phyloP scores from a whole-genome alignment of 2,329 filamentous ascomycete species.

The Scytalidium sp. region DNA sequence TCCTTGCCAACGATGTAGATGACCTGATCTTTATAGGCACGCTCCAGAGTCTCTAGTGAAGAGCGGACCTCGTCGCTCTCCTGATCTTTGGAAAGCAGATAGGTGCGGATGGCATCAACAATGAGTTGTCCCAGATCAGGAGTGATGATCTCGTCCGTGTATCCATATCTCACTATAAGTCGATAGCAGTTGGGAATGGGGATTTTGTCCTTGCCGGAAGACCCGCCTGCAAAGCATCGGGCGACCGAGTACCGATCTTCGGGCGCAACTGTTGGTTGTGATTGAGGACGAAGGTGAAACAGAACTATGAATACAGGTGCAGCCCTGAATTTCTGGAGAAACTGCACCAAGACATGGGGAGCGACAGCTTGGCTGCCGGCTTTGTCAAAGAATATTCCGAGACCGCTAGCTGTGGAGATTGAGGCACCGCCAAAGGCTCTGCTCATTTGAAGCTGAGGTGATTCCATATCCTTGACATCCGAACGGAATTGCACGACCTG shows the following conservation, averaged over 20 bases:
- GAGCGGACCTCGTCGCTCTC: too few relatives aligned
- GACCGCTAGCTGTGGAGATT: conserved; percentile 50
- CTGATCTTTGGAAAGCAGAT: too few relatives aligned
- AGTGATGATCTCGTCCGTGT: conserved; percentile 68
- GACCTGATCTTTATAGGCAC: too few relatives aligned
- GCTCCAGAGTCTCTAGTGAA: too few relatives aligned
- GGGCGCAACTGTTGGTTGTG: conserved; percentile 51
- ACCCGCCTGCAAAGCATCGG: conserved; percentile 8
- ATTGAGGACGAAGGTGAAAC: conserved; percentile 67
- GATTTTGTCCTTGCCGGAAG: too few relatives aligned
- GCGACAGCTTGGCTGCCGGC: conserved; percentile 60
- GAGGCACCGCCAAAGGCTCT: conserved; percentile 35
- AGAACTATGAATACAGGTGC: conserved; percentile 69
- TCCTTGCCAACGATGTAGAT: too few relatives aligned
- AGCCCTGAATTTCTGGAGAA: conserved; percentile 67
- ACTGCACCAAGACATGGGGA: conserved; percentile 70
- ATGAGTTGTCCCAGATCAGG: conserved; percentile 60
- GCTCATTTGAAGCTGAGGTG: conserved; percentile 27
- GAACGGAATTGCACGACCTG: too few relatives aligned
- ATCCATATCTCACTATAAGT: conserved; percentile 68
- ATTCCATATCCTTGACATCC: too few relatives aligned
- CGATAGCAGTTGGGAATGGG: conserved; percentile 62
- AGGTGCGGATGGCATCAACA: conserved; percentile 25
- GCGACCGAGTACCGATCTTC: conserved; percentile 44
- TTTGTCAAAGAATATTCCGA: conserved; percentile 79